Evolutionary conservation across 805 yeast genomes (phyloP), one percentile per base, ranked within the genome.

Genomic region (Pichia thaimueangensis): DNA sequence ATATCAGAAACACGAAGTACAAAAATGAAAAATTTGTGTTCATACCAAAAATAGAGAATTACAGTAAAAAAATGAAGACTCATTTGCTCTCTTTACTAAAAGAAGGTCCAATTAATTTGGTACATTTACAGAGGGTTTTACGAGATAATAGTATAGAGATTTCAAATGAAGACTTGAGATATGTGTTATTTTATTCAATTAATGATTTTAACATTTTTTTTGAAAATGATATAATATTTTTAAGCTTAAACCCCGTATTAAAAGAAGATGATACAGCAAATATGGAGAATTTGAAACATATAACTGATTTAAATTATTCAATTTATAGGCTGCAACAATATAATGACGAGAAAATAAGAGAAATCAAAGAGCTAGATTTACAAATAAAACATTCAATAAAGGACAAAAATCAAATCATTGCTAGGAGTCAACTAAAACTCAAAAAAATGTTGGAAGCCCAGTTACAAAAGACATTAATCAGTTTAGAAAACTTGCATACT

Each of bases 271-370:
- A 46, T 11, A 42, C 45, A 10, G 35, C 29, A 22, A 16, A 16
- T 20, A 11, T 25, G 4, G 56, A 47, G 23, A 55, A 53, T 16
- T 33, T 54, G 7, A 38, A 47, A 32, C 43, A 60, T 8, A 50
- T 58, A 19, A 58, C 62, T 8, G 53, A 53, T n/a, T 43, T 60
- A 34, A 59, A 56, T 23, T 59, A 48, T 34, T 40, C 62, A 10
- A 57, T 60, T 7, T 54, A 50, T 41, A 40, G 45, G 27, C 35
- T 60, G 9, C 35, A 47, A 8, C 37, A 44, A 12, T 50, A 51
- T 37, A 51, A 52, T 37, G 47, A 49, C 11, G 27, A 35, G 5
- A 48, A 47, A 29, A 39, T 48, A 19, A 29, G 42, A 4, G 45
- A 49, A 12, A 31, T 55, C 7, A 31, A n/a, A 15, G 15, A 28